A percentile compares a stretch with the other conserved stretches of the same genome.
Conservation (phyloP, 2,329 filamentous ascomycete species). For the Fusarium sulawesiense region DNA sequence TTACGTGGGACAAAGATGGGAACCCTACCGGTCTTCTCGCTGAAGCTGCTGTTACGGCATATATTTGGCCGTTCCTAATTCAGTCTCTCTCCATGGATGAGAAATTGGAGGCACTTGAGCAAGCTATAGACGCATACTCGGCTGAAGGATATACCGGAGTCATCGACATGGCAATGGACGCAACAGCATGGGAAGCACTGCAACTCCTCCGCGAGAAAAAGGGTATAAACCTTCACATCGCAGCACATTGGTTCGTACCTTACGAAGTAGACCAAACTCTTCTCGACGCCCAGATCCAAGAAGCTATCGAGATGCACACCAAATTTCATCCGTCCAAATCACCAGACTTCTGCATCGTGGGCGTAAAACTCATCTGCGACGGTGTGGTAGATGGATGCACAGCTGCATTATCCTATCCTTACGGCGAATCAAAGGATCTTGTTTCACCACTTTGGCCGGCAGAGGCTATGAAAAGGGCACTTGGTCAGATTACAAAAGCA, state of each 20-base stretch:
- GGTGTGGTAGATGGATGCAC: slow-evolving; percentile 75
- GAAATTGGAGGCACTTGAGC: slow-evolving; percentile 55
- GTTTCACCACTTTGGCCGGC: slow-evolving; percentile 64
- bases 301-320: slow-evolving; percentile 55
- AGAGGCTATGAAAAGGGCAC: slow-evolving; percentile 63
- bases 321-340: slow-evolving; percentile 44
- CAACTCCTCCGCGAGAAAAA: slow-evolving; percentile 51
- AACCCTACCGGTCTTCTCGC: slow-evolving; percentile 58
- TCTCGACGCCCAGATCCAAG: slow-evolving; percentile 56
- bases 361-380: slow-evolving; percentile 74
- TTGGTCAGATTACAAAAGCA: slow-evolving; percentile 63
- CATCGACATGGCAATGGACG: slow-evolving; percentile 67
- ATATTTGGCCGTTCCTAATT: slow-evolving; percentile 62
- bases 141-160: slow-evolving; percentile 61
- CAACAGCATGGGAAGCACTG: slow-evolving; percentile 58
- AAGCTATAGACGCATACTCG: slow-evolving; percentile 59
- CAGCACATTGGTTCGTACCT: slow-evolving; percentile 59
- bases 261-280: slow-evolving; percentile 51
- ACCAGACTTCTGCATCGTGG: slow-evolving; percentile 58
- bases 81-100: slow-evolving; percentile 55
- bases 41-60: slow-evolving; percentile 57
- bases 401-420: slow-evolving; percentile 69
- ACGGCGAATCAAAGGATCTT: slow-evolving; percentile 60
- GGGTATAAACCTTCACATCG: slow-evolving; percentile 55
- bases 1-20: slow-evolving; percentile 57